Conservation (phyloP, 352 stramenopile species). For the Phytophthora tubulina region DNA sequence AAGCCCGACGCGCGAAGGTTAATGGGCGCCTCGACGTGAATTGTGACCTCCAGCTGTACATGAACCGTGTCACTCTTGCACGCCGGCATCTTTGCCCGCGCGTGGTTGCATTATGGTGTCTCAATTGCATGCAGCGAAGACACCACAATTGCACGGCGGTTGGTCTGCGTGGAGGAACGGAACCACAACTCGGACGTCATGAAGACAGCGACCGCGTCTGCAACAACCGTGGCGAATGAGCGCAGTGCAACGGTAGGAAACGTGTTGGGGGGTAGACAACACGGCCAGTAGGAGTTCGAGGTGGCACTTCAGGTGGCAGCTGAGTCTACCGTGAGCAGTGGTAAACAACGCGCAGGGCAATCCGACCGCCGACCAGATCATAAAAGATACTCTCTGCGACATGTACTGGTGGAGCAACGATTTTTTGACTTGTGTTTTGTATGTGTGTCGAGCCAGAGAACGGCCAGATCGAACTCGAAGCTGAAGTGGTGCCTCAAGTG, state of each 20-base stretch:
- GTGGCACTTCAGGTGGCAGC: neutral
- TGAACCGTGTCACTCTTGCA: conserved; percentile 36
- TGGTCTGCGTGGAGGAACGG: too few relatives aligned
- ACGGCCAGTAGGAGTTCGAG: neutral
- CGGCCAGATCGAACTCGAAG: too few relatives aligned
- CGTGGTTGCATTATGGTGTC: conserved; percentile 8
- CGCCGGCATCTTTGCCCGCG: conserved; percentile 20
- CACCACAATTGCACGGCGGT: neutral
- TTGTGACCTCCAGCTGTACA: conserved; percentile 33
- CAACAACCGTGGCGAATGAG: neutral
- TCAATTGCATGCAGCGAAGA: conserved; percentile 15
- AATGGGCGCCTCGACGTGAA: conserved; percentile 27
- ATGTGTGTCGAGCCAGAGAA: neutral
- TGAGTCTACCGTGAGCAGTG: neutral
- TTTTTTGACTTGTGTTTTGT: neutral
- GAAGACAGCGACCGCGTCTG: too few relatives aligned
- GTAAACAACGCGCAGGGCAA: neutral
- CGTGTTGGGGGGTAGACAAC: neutral
- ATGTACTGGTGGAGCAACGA: neutral
- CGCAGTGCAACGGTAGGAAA: neutral
- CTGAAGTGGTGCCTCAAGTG: too few relatives aligned
- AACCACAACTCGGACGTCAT: too few relatives aligned
- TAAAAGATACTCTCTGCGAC: conserved; percentile 12
- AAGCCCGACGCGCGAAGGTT: conserved; percentile 9
- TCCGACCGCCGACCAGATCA: neutral